phyloP scores from a whole-genome alignment of 257 asterid species.

The Nicotiana attenuata region DNA sequence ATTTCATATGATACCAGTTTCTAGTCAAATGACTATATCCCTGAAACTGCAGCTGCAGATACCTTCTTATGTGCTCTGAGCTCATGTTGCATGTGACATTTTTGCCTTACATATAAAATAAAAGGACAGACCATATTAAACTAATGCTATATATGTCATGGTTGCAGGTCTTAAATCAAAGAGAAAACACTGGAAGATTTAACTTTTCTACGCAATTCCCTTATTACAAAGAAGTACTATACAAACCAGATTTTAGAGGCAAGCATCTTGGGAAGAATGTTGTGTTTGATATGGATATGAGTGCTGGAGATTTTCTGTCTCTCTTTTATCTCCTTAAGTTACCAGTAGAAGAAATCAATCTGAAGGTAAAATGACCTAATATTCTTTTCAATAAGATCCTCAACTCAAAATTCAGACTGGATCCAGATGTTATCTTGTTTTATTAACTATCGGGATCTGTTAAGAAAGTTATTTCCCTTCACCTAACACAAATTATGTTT shows the following conservation, averaged over 20 bases:
- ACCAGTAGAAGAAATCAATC: constrained; percentile 59
- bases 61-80: neutral
- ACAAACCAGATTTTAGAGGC: constrained; percentile 51
- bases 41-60: too few species aligned
- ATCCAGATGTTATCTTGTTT: too few species aligned
- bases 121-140: neutral
- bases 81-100: neutral
- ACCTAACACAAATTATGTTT: neutral
- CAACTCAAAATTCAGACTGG: neutral
- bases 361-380: constrained; percentile 43
- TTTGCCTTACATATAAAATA: neutral
- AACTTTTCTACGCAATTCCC: constrained; percentile 60
- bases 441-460: neutral
- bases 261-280: constrained; percentile 50
- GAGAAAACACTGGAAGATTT: constrained; percentile 55
- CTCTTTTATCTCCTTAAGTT: constrained; percentile 77
- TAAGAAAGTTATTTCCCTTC: neutral
- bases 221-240: constrained; percentile 40
- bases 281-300: constrained; percentile 93
- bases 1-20: neutral
- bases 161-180: constrained; percentile 57
- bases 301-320: constrained; percentile 87
- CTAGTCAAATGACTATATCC: neutral
- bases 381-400: neutral
- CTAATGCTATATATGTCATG: neutral